Percentiles rank a stretch among this genome's conserved stretches.
These are phyloP conservation scores for Gossypium stocksii DNA, from an alignment of 345 rosid genomes.

Conservation along the genomic window DNA sequence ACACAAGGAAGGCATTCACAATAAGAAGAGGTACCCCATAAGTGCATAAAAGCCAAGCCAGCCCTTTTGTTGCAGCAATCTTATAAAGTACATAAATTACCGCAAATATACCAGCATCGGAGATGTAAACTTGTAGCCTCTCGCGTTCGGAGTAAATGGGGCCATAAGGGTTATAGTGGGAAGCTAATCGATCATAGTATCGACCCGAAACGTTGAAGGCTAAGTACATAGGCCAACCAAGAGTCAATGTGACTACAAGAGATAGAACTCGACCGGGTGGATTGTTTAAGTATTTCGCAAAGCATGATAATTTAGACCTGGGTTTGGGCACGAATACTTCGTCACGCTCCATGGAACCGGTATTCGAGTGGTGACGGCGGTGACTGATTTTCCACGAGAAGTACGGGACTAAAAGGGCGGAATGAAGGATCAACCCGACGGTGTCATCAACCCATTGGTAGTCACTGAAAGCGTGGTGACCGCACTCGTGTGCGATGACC, in stretches of 20 bases:
- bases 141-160: constrained; percentile 50
- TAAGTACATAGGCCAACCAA: constrained; percentile 49
- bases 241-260: constrained; percentile 31
- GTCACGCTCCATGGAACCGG: constrained; percentile 53
- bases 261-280: constrained; percentile 40
- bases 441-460: constrained; percentile 51
- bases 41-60: constrained; percentile 44
- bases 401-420: constrained; percentile 51
- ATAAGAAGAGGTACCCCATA: constrained; percentile 51
- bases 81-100: constrained; percentile 31
- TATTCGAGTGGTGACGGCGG: constrained; percentile 71
- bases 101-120: constrained; percentile 44
- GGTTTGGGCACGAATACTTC: constrained; percentile 63
- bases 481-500: constrained; percentile 70
- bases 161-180: constrained; percentile 44
- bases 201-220: constrained; percentile 46
- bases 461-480: constrained; percentile 70
- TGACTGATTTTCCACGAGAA: constrained; percentile 71
- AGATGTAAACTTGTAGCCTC: constrained; percentile 44
- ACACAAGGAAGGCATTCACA: constrained; percentile 48
- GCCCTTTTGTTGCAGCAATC: constrained; percentile 31
- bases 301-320: constrained; percentile 30
- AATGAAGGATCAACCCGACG: constrained; percentile 56
- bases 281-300: constrained; percentile 36
- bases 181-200: constrained; percentile 39